Percentiles rank a stretch among this genome's conserved stretches.
Conservation (phyloP, 1,139 yeast species). For the Neolecta irregularis region DNA sequence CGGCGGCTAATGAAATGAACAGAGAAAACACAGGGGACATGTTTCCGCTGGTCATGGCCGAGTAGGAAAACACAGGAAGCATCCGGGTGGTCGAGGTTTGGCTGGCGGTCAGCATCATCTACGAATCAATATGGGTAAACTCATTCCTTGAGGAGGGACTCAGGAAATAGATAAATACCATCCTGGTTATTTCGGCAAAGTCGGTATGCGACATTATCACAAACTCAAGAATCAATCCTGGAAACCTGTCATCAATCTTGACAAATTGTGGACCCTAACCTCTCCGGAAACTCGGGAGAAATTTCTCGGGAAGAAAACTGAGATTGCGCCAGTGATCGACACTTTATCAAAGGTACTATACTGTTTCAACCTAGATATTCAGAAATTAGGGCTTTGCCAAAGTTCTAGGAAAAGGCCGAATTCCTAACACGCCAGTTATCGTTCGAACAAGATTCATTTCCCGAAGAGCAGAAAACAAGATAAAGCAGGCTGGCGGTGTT, state of each 20-base stretch:
- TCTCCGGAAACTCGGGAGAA: constrained; percentile 91
- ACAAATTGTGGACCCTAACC: constrained; percentile 96
- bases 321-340: constrained; percentile 98
- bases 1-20: no score
- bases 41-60: constrained; percentile 99
- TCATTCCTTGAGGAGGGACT: no score
- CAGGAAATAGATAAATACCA: constrained; percentile 99
- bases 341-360: constrained; percentile 61
- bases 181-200: constrained; percentile 99
- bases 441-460: constrained; percentile 99
- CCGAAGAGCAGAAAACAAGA: constrained; percentile 98
- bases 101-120: constrained; percentile 84
- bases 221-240: constrained; percentile 85
- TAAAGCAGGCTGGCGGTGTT: constrained; percentile 99
- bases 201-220: constrained; percentile 99
- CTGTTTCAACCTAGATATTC: background rate
- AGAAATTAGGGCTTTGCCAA: constrained; percentile 76
- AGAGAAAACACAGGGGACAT: constrained; percentile 99
- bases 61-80: constrained; percentile 99
- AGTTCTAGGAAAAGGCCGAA: constrained; percentile 98
- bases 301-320: constrained; percentile 69
- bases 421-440: constrained; percentile 96
- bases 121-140: constrained; percentile 3
- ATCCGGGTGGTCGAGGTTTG: constrained; percentile 99
- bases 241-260: constrained; percentile 96